phyloP scores from a whole-genome alignment of 2,329 filamentous ascomycete genomes.

The Penicillium sp. region DNA sequence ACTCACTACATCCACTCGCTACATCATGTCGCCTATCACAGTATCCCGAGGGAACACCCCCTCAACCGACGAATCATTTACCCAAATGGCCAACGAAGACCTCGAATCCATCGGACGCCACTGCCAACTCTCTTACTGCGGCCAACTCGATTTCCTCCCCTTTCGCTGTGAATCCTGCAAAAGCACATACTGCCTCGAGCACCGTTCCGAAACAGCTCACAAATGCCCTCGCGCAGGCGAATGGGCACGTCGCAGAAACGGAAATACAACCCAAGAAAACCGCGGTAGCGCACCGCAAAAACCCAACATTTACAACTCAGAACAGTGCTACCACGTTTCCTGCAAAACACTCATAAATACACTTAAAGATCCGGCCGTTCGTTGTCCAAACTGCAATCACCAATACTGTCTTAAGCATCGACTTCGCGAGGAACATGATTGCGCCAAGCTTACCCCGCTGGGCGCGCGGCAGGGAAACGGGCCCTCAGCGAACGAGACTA shows the following conservation, averaged over 20 bases:
- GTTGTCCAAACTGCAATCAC: slow-evolving; percentile 50
- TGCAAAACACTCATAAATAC: slow-evolving; percentile 58
- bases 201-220: slow-evolving; percentile 83
- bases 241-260: slow-evolving; percentile 56
- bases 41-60: slow-evolving; percentile 21
- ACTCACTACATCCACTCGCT: neutral
- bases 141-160: slow-evolving; percentile 92
- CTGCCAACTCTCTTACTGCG: slow-evolving; percentile 89
- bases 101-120: slow-evolving; percentile 84
- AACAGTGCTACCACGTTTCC: slow-evolving; percentile 49
- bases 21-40: slow-evolving; percentile 28
- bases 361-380: slow-evolving; percentile 50
- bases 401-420: slow-evolving; percentile 55
- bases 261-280: slow-evolving; percentile 23
- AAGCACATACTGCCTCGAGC: slow-evolving; percentile 86
- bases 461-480: slow-evolving; percentile 49
- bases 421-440: slow-evolving; percentile 72
- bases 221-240: slow-evolving; percentile 62
- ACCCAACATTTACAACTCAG: slow-evolving; percentile 57
- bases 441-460: slow-evolving; percentile 67
- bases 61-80: slow-evolving; percentile 30
- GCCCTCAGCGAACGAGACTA: slow-evolving; percentile 59
- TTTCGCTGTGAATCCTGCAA: slow-evolving; percentile 90
- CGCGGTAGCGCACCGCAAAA: slow-evolving; percentile 40
- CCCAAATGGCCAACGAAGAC: slow-evolving; percentile 62